Conservation (phyloP, 768 basidiomycete species). For the Plicaturopsis crispa region DNA sequence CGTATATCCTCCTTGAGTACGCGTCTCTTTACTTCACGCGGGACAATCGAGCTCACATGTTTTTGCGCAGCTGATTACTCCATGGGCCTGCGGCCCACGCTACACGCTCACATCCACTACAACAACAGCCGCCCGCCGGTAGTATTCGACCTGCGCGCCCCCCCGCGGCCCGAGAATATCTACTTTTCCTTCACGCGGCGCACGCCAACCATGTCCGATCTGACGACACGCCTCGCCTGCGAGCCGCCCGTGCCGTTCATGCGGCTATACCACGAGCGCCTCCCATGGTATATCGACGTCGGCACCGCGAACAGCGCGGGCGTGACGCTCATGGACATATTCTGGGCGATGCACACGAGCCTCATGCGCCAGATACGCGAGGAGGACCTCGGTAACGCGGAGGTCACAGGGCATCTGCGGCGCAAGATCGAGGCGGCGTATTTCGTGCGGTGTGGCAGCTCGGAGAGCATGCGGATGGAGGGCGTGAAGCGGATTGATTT, state of each 20-base stretch:
- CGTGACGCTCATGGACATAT: conserved; percentile 42
- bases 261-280: conserved; percentile 37
- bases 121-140: neutral
- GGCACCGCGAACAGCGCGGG: conserved; percentile 30
- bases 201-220: conserved; percentile 17
- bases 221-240: conserved; percentile 32
- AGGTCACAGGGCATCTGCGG: conserved; percentile 33
- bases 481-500: conserved; percentile 45
- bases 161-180: neutral
- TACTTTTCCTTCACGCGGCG: neutral
- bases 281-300: conserved; percentile 50
- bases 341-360: conserved; percentile 30
- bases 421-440: conserved; percentile 31
- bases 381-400: conserved; percentile 39
- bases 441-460: conserved; percentile 26
- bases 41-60: neutral
- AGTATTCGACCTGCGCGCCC: conserved; percentile 5
- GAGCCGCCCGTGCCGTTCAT: conserved; percentile 37
- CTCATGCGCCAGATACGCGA: conserved; percentile 30
- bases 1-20: neutral
- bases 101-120: neutral
- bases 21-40: neutral
- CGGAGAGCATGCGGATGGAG: conserved; percentile 18
- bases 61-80: neutral
- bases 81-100: neutral